Conservation (phyloP, 2,329 filamentous ascomycete genomes). For the Knoxdaviesia proteae region DNA sequence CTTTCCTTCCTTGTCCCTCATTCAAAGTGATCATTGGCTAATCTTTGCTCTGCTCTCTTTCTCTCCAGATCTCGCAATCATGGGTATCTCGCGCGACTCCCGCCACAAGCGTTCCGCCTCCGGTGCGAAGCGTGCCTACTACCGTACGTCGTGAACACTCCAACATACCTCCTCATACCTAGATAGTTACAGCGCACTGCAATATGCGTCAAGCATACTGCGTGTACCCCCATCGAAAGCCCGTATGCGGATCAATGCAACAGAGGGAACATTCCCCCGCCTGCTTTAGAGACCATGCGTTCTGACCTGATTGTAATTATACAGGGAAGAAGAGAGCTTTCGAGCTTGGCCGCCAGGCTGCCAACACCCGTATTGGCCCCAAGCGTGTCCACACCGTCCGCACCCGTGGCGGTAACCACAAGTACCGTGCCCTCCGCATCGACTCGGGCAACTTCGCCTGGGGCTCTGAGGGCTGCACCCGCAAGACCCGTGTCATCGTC, state of each 20-base stretch:
- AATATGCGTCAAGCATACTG: too few species aligned
- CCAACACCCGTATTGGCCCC: conserved; percentile 96
- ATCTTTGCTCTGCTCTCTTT: conserved; percentile 9
- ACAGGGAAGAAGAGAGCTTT: conserved; percentile 92
- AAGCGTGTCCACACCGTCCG: conserved; percentile 95
- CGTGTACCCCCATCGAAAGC: conserved; percentile 30
- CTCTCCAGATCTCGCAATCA: conserved; percentile 52
- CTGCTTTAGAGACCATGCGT: conserved; percentile 33
- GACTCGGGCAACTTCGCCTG: conserved; percentile 99
- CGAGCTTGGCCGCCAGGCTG: conserved; percentile 98
- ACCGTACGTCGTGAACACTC: conserved; percentile 50
- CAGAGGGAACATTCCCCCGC: conserved; percentile 5
- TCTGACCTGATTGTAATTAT: conserved; percentile 44
- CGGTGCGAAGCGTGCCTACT: conserved; percentile 91
- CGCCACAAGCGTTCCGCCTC: conserved; percentile 99
- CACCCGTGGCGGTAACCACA: conserved; percentile 96
- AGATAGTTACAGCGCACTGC: too few species aligned
- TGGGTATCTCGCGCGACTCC: conserved; percentile 99
- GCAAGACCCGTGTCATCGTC: conserved; percentile 97
- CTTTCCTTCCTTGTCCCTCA: background rate
- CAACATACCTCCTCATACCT: conserved; percentile 9
- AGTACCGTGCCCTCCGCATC: conserved; percentile 97
- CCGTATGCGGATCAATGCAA: conserved; percentile 29
- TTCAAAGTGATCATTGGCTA: background rate
- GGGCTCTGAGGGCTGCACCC: conserved; percentile 92